phyloP scores from a whole-genome alignment of 2,329 filamentous ascomycete genomes.

The Hymenoscyphus occultus region DNA sequence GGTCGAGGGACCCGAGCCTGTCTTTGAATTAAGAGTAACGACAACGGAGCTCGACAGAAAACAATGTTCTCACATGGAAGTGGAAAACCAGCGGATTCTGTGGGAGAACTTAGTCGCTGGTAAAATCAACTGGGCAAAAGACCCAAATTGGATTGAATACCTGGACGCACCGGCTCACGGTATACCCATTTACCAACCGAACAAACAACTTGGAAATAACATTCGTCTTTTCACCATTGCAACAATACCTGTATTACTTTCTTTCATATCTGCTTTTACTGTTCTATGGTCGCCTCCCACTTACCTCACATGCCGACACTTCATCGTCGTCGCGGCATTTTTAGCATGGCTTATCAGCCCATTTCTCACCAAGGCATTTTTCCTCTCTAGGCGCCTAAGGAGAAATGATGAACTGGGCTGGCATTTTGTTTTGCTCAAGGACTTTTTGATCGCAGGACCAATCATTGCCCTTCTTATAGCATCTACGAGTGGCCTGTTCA shows the following conservation, averaged over 20 bases:
- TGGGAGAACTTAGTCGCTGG: background rate
- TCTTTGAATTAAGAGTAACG: background rate
- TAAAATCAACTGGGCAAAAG: background rate
- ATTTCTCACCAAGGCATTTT: background rate
- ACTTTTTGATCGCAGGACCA: background rate
- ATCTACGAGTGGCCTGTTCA: background rate
- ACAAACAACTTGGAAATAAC: background rate
- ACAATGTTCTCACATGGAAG: background rate
- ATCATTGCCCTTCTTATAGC: background rate
- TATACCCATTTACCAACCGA: background rate
- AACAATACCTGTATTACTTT: background rate
- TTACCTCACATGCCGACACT: background rate
- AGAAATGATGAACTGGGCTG: background rate
- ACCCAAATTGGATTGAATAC: background rate
- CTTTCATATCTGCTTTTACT: background rate
- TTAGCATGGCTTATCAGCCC: background rate
- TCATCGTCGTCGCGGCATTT: background rate
- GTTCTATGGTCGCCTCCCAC: constrained; percentile 1
- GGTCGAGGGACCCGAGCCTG: background rate
- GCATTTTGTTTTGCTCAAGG: background rate
- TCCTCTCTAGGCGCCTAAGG: background rate
- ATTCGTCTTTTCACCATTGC: background rate
- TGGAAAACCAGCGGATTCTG: background rate
- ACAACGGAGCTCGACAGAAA: background rate
- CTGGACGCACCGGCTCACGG: background rate